Percentiles rank a stretch among this genome's conserved stretches.
These are phyloP conservation scores for Podaxis mareebaensis DNA, from an alignment of 768 basidiomycete genomes.

Conservation along the genomic window DNA sequence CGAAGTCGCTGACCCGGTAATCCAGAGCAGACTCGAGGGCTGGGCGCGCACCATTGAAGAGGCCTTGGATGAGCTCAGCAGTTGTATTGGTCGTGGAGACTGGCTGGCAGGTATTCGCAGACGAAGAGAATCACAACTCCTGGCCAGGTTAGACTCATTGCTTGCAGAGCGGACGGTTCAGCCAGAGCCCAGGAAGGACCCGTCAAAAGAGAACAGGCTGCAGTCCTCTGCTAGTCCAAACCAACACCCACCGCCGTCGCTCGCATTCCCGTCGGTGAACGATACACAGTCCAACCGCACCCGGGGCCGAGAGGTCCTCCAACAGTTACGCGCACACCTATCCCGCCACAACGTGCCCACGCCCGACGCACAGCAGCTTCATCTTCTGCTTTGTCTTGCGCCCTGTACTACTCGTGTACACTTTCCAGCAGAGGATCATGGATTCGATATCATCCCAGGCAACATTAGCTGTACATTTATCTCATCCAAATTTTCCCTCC, in stretches of 20 bases:
- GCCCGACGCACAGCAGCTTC: conserved; percentile 31
- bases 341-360: conserved; percentile 26
- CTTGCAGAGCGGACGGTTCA: not conserved
- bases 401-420: conserved; percentile 34
- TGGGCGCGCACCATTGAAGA: conserved; percentile 50
- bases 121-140: conserved; percentile 27
- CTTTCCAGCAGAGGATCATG: conserved; percentile 38
- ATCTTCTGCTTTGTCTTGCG: conserved; percentile 54
- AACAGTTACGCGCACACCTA: conserved; percentile 22
- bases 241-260: not conserved
- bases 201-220: not conserved
- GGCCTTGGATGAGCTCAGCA: conserved; percentile 47
- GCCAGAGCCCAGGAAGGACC: not conserved
- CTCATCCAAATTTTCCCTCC: conserved; percentile 36
- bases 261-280: not conserved
- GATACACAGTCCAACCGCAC: not conserved
- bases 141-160: conserved; percentile 3
- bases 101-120: conserved; percentile 50
- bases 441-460: conserved; percentile 38
- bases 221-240: conserved; percentile 14
- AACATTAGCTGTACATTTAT: conserved; percentile 48
- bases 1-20: conserved; percentile 33
- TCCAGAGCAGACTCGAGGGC: conserved; percentile 32
- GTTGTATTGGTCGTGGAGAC: conserved; percentile 36
- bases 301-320: conserved; percentile 7